phyloP scores from a whole-genome alignment of 2,329 filamentous ascomycete genomes.

The Lachnellula cervina region DNA sequence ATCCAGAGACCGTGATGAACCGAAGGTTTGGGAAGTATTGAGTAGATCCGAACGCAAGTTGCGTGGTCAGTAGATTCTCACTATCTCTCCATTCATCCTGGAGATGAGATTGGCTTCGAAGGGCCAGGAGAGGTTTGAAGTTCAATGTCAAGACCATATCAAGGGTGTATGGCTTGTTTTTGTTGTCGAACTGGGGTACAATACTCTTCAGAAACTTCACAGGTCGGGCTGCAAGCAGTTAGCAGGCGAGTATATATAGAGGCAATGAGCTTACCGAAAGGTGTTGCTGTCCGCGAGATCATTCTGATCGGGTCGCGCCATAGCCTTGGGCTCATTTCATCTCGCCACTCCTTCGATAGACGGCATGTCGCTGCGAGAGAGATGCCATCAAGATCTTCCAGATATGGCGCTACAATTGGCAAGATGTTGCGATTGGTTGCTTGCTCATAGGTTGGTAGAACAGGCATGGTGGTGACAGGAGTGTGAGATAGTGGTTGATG shows the following conservation, averaged over 20 bases:
- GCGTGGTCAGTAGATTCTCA: not conserved
- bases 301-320: conserved; percentile 15
- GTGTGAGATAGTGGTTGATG: too few species aligned
- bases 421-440: too few species aligned
- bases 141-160: not conserved
- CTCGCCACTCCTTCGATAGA: not conserved
- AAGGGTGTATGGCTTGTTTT: not conserved
- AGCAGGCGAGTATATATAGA: not conserved
- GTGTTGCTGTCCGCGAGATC: conserved; percentile 3
- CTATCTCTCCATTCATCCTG: conserved; percentile 9
- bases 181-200: not conserved
- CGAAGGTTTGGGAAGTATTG: conserved; percentile 19
- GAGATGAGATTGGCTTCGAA: conserved; percentile 38
- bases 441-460: too few species aligned
- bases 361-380: not conserved
- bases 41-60: not conserved
- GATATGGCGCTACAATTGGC: too few species aligned
- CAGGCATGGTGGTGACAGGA: too few species aligned
- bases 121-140: not conserved
- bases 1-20: conserved; percentile 46
- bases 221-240: not conserved
- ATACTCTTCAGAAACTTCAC: not conserved
- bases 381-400: not conserved
- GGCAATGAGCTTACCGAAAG: conserved; percentile 11
- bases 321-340: too few species aligned